These are phyloP conservation scores for Carex littledalei DNA, from an alignment of 176 grass and related monocot species.

Conservation along the genomic window DNA sequence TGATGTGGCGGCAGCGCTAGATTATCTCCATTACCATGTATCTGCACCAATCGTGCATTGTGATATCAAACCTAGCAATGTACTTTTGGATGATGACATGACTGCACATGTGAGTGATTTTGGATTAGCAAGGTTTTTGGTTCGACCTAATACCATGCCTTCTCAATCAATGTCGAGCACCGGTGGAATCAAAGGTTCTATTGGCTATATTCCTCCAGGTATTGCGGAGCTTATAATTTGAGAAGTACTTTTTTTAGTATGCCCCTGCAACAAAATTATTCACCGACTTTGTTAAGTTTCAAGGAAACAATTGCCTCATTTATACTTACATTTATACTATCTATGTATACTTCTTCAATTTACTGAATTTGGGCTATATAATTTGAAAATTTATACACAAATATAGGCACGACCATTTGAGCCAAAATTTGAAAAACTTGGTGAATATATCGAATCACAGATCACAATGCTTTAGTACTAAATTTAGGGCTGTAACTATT, in stretches of 20 bases:
- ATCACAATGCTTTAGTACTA: too few species aligned
- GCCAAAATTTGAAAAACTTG: too few species aligned
- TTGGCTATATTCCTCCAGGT: conserved; percentile 51
- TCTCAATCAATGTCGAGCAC: conserved; percentile 28
- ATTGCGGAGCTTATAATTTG: neutral
- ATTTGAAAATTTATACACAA: too few species aligned
- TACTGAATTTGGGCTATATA: too few species aligned
- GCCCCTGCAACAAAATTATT: too few species aligned
- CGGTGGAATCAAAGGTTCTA: conserved; percentile 32
- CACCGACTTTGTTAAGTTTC: neutral
- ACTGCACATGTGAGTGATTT: conserved; percentile 36
- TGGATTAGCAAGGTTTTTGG: conserved; percentile 32
- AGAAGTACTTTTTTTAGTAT: neutral
- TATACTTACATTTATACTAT: too few species aligned
- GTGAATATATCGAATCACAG: too few species aligned
- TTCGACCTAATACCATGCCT: neutral
- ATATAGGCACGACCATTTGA: too few species aligned
- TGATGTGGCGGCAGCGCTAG: conserved; percentile 31
- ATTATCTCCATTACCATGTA: conserved; percentile 42
- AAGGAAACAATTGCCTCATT: neutral
- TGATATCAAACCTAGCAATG: conserved; percentile 47
- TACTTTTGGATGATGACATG: conserved; percentile 38
- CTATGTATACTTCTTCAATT: too few species aligned
- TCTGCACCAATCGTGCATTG: conserved; percentile 29
- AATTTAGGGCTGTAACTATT: neutral